Evolutionary conservation across 768 basidiomycete species (phyloP), one percentile per base, ranked within the genome.

Genomic region (Trametes maxima): DNA sequence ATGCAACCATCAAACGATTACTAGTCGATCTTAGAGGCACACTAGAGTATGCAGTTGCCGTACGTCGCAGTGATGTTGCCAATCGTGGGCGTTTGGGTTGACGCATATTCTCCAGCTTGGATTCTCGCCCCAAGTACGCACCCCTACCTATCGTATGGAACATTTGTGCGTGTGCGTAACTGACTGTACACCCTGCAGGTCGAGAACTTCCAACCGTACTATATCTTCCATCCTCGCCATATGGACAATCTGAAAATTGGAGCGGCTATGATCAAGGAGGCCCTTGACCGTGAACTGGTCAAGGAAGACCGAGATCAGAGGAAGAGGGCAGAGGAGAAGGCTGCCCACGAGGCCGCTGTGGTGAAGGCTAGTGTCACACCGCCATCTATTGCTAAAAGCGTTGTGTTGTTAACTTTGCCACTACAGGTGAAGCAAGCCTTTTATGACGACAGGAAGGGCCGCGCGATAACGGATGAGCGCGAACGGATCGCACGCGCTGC

Each of bases 1-100:
- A 94, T 67, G 72, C 69, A 35, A 76, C 76, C 21, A 89, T 93
- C 77, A 82, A 89, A 75, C 78, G 81, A 16, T 75, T 84, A 62
- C 70, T 94, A 33, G 80, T 94, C 16, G 82, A 91, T 42, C 85
- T 14, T 84, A 88, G 76, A 73, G 89, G 92, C 2, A 80, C 89
- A 0, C 75, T 94, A 40, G 92, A 94, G 71, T 94, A 89, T 75
- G 90, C 89, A 0, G 79, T 90, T 43, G 89, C 83, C 68, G 92
- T 90, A 33, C 73, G 88, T 61, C 3, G 16, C 17, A 22, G 33
- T 22, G 2, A n/a, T 24, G 19, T 40, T 14, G 19, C 19, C 35
- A 46, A 22, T n/a, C 28, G 22, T 12, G 2, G 21, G 17, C 14
- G 3, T 11, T 11, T 48, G 3, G 66, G n/a, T 22, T 40, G 5